These are phyloP conservation scores for Hymenoscyphus linearis DNA, from an alignment of 2,329 filamentous ascomycete genomes.

Conservation along the genomic window DNA sequence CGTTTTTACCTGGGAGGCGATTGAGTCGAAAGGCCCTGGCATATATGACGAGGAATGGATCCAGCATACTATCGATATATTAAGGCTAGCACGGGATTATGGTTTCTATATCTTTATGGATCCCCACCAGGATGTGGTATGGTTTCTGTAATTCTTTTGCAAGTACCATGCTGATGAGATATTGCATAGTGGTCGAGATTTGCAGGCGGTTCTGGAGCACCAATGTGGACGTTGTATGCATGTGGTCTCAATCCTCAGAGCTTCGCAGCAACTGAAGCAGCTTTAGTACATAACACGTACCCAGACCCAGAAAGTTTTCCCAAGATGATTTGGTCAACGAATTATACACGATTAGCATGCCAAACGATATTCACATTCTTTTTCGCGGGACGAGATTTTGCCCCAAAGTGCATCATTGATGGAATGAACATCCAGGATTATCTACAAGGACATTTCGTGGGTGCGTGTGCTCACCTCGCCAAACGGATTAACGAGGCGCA, in stretches of 20 bases:
- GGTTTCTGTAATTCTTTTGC: slow-evolving; percentile 33
- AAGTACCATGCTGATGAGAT: slow-evolving; percentile 26
- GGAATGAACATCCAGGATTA: slow-evolving; percentile 96
- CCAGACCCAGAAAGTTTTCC: slow-evolving; percentile 79
- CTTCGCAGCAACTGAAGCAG: slow-evolving; percentile 83
- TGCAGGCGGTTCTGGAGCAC: slow-evolving; percentile 88
- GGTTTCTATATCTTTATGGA: slow-evolving; percentile 98
- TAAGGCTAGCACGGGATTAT: slow-evolving; percentile 81
- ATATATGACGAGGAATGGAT: slow-evolving; percentile 94
- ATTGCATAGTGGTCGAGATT: slow-evolving; percentile 73
- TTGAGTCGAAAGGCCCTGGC: slow-evolving; percentile 86
- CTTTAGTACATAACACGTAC: slow-evolving; percentile 92
- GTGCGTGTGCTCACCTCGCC: slow-evolving; percentile 75
- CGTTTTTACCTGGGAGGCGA: slow-evolving; percentile 98
- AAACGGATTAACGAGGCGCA: slow-evolving; percentile 83
- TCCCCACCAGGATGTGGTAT: slow-evolving; percentile 91
- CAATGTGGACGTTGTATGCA: slow-evolving; percentile 96
- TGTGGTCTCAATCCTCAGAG: slow-evolving; percentile 82
- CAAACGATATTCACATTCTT: slow-evolving; percentile 93
- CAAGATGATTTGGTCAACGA: slow-evolving; percentile 99
- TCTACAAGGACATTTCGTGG: slow-evolving; percentile 79
- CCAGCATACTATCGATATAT: slow-evolving; percentile 77
- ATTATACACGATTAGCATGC: slow-evolving; percentile 81
- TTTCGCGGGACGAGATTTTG: slow-evolving; percentile 85
- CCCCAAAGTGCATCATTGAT: slow-evolving; percentile 92